These are phyloP conservation scores for Geotrichum bryndzae DNA, from an alignment of 1,139 yeast genomes.

Conservation along the genomic window DNA sequence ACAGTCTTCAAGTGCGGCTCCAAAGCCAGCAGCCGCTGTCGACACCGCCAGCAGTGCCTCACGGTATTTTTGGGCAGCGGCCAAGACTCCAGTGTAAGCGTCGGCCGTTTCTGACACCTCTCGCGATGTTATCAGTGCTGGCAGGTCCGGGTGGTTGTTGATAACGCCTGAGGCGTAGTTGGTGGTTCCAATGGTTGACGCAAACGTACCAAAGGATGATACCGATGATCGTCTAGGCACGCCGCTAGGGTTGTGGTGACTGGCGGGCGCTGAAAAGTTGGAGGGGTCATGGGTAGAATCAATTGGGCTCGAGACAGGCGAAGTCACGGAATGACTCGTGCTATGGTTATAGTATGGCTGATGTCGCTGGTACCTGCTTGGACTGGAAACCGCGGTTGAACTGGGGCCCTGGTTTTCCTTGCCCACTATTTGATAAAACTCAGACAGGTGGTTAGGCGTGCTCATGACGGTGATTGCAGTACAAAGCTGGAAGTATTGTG, in stretches of 20 bases:
- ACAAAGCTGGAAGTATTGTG: background rate
- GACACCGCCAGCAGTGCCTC: conserved; percentile 48
- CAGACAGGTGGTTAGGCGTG: conserved; percentile 6
- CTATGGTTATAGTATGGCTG: background rate
- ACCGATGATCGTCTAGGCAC: conserved; percentile 2
- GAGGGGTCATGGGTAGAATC: background rate
- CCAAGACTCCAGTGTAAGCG: conserved; percentile 44
- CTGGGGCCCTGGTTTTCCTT: conserved; percentile 1
- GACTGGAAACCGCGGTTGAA: background rate
- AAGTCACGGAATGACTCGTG: background rate
- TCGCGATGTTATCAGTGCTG: conserved; percentile 51
- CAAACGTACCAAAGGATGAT: conserved; percentile 1
- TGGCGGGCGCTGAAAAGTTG: background rate
- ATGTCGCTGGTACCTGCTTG: background rate
- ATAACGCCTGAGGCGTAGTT: conserved; percentile 16
- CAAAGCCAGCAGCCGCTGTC: conserved; percentile 65
- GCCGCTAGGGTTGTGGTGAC: background rate
- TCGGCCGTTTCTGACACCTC: conserved; percentile 49
- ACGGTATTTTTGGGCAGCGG: conserved; percentile 49
- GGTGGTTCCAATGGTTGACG: background rate
- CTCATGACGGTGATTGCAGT: background rate
- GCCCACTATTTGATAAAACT: conserved; percentile 8
- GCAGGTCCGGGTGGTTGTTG: conserved; percentile 43
- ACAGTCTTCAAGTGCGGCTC: conserved; percentile 61
- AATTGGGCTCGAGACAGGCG: conserved; percentile 7